Evolutionary conservation across 139 green algal species (phyloP), one percentile per base, ranked within the genome.

Genomic region (Limnomonas spitsbergensis): DNA sequence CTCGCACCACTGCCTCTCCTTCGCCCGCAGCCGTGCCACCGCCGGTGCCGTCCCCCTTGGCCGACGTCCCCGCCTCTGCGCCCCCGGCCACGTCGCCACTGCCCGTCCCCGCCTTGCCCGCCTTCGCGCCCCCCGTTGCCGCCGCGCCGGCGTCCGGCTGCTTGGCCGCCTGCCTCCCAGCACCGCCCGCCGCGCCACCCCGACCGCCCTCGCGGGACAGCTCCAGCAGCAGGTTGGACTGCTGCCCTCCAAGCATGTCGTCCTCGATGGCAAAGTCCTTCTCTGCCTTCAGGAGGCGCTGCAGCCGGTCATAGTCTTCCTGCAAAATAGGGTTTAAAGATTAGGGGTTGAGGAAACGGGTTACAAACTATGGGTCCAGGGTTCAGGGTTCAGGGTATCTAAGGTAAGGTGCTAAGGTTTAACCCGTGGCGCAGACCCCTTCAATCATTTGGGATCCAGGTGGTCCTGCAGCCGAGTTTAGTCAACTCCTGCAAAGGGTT

Each of bases 141-240:
- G 47, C 14, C 14, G 47, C 47, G 20, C 14, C 47, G 20, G 47
- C 47, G 14, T 7, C 27, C 78, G 34, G n/a, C 53, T 36, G 1
- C 36, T 20, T 20, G 6, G 34, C 40, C 37, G 9, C 29, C 47
- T 24, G 4, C n/a, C 3, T 74, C 31, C 67, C 7, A n/a, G 7
- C 69, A 7, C 7, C 37, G 7, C 69, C 38, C n/a, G 20, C 29
- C 14, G 34, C 27, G 7, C 24, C 68, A 7, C 68, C 68, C n/a
- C n/a, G n/a, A n/a, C n/a, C n/a, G 35, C 68, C 77, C 76, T 90
- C 68, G 9, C 85, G 75, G 78, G 90, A 69, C 7, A 97, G 75
- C 69, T 84, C 83, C 38, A 93, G 84, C 76, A 95, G 42, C 31
- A 88, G 61, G 83, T 97, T 96, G 32, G 80, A 89, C 80, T 93